phyloP scores from a whole-genome alignment of 2,329 filamentous ascomycete genomes.

The Fusarium mundagurra region DNA sequence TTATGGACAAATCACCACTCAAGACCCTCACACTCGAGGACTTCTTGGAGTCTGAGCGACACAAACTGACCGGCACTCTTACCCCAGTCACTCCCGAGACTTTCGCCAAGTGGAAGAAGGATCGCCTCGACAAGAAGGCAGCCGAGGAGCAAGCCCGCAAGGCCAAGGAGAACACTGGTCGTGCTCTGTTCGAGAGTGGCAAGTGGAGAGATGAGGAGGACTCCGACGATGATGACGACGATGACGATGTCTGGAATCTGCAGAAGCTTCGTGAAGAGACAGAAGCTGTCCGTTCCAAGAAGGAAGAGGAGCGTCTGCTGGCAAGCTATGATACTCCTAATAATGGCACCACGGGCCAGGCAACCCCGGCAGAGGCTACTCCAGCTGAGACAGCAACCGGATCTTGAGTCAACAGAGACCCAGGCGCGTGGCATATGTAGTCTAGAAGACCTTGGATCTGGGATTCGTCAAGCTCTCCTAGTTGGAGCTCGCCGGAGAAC shows the following conservation, averaged over 20 bases:
- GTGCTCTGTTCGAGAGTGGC: slow-evolving; percentile 95
- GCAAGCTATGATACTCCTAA: slow-evolving; percentile 43
- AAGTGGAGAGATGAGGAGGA: slow-evolving; percentile 82
- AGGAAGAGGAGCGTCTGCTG: slow-evolving; percentile 77
- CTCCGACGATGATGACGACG: slow-evolving; percentile 68
- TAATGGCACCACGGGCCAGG: slow-evolving; percentile 17
- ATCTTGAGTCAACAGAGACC: slow-evolving; percentile 34
- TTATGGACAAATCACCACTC: slow-evolving; percentile 94
- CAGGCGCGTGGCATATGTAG: slow-evolving; percentile 32
- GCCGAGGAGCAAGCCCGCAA: slow-evolving; percentile 90
- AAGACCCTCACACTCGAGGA: slow-evolving; percentile 96
- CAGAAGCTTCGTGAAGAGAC: slow-evolving; percentile 87
- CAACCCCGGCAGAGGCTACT: slow-evolving; percentile 26
- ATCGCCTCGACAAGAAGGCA: slow-evolving; percentile 92
- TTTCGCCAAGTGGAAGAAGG: slow-evolving; percentile 97
- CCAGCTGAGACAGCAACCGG: slow-evolving; percentile 36
- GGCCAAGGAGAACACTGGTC: slow-evolving; percentile 94
- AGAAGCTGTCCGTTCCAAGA: slow-evolving; percentile 75
- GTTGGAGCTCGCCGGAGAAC: slow-evolving; percentile 37
- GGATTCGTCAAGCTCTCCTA: slow-evolving; percentile 37
- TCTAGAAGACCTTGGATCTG: slow-evolving; percentile 38
- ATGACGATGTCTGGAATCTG: slow-evolving; percentile 76
- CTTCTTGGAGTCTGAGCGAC: slow-evolving; percentile 94
- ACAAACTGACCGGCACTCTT: slow-evolving; percentile 90
- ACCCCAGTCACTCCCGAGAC: slow-evolving; percentile 93